Percentiles rank a stretch among this genome's conserved stretches.
Evolutionary conservation across 225 moss, liverwort and hornwort species (phyloP).

Genomic region (Takakia lepidozioides): DNA sequence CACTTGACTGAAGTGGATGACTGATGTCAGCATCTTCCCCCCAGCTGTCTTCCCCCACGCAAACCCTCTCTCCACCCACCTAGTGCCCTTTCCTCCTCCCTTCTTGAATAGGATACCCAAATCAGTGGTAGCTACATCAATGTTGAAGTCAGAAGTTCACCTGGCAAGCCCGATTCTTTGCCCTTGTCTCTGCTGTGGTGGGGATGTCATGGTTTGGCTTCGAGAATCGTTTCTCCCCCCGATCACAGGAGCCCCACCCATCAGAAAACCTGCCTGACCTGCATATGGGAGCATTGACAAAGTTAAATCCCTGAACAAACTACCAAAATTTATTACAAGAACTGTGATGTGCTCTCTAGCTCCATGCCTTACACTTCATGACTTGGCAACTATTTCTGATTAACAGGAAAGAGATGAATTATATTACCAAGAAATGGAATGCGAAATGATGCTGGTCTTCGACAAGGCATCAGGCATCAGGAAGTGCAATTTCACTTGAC

Average conservation of each 20-base stretch:
- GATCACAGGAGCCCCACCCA: conserved; percentile 49
- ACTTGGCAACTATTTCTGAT: too few species aligned
- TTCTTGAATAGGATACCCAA: background rate
- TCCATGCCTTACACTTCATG: background rate
- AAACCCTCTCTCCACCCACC: too few species aligned
- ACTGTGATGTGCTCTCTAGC: background rate
- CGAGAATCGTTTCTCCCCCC: conserved; percentile 38
- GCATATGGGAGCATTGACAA: background rate
- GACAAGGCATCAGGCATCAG: too few species aligned
- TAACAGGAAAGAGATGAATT: too few species aligned
- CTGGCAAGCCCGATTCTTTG: conserved; percentile 53
- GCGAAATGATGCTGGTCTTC: too few species aligned
- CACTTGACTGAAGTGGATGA: too few species aligned
- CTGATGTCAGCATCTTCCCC: too few species aligned
- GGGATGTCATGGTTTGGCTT: conserved; percentile 61
- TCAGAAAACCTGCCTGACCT: conserved; percentile 40
- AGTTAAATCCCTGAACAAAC: background rate
- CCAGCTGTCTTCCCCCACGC: too few species aligned
- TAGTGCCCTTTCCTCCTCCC: too few species aligned
- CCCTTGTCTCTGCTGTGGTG: conserved; percentile 51
- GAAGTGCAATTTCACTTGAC: too few species aligned
- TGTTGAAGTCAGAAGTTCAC: too few species aligned
- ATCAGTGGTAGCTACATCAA: background rate
- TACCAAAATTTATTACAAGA: background rate
- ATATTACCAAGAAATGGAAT: too few species aligned